Evolutionary conservation across 1,139 yeast genomes (phyloP).

Genomic region (Blastobotrys malaysiensis): DNA sequence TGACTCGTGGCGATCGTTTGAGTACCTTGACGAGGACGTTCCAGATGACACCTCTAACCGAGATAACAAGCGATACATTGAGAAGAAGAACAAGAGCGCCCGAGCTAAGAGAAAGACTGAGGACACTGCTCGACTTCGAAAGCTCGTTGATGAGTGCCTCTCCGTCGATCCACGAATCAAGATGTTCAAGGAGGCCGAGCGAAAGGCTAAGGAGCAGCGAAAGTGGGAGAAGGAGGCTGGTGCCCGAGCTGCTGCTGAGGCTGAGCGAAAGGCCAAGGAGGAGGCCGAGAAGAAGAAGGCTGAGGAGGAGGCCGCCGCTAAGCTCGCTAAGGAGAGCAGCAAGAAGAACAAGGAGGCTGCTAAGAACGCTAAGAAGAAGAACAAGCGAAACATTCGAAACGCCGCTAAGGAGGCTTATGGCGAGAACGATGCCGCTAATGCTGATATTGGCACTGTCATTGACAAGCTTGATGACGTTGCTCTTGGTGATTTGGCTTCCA

Average conservation of each 20-base stretch:
- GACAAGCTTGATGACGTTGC: constrained; percentile 75
- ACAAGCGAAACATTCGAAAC: constrained; percentile 84
- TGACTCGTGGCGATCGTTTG: constrained; percentile 98
- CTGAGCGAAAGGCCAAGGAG: constrained; percentile 72
- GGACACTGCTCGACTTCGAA: constrained; percentile 86
- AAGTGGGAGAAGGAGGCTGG: constrained; percentile 99
- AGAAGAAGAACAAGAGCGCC: constrained; percentile 93
- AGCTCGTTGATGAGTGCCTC: constrained; percentile 82
- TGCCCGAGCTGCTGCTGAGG: constrained; percentile 91
- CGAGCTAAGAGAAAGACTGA: constrained; percentile 98
- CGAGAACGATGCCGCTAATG: constrained; percentile 59
- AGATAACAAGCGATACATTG: constrained; percentile 98
- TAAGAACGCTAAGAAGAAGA: constrained; percentile 94
- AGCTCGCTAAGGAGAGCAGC: constrained; percentile 53
- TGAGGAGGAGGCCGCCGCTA: constrained; percentile 63
- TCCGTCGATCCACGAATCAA: constrained; percentile 92
- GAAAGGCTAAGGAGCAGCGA: constrained; percentile 88
- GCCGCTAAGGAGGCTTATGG: constrained; percentile 79
- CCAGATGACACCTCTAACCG: constrained; percentile 99
- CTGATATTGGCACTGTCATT: constrained; percentile 73
- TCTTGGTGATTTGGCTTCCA: constrained; percentile 63
- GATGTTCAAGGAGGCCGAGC: constrained; percentile 87
- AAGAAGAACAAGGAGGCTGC: constrained; percentile 98
- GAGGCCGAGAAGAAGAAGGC: constrained; percentile 81
- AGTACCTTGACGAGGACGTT: constrained; percentile 96